A percentile compares a stretch with the other conserved stretches of the same genome.
These are phyloP conservation scores for Penstemon barbatus DNA, from an alignment of 257 asterid genomes.

Conservation along the genomic window DNA sequence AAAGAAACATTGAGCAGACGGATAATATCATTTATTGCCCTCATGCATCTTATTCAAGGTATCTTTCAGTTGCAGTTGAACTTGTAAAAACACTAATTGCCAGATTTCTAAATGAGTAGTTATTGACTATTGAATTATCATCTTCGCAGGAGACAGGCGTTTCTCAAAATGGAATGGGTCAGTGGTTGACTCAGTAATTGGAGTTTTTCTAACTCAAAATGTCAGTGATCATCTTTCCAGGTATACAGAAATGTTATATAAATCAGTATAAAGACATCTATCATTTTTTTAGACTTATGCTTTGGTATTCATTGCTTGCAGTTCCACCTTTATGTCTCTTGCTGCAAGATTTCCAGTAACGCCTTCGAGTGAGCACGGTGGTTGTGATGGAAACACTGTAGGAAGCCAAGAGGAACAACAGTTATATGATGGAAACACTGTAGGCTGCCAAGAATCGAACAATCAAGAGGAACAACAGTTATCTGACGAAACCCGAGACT, in stretches of 20 bases:
- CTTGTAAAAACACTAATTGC: not conserved
- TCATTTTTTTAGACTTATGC: not conserved
- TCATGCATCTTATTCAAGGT: conserved; percentile 53
- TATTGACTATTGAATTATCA: conserved; percentile 7
- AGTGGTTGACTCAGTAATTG: conserved; percentile 54
- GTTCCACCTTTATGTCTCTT: conserved; percentile 57
- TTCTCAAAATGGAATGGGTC: conserved; percentile 67
- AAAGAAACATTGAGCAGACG: conserved; percentile 28
- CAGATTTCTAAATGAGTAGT: too few species aligned
- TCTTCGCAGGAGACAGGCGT: conserved; percentile 40
- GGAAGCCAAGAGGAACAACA: not conserved
- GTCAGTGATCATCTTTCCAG: conserved; percentile 54
- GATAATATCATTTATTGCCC: conserved; percentile 28
- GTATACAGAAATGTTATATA: conserved; percentile 32
- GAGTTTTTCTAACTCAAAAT: conserved; percentile 67
- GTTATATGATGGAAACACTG: not conserved
- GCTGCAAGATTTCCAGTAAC: conserved; percentile 44
- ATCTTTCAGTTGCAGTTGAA: conserved; percentile 13
- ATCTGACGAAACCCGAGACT: too few species aligned
- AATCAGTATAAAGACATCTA: not conserved
- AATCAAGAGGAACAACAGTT: not conserved
- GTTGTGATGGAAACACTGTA: conserved; percentile 2
- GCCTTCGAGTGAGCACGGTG: conserved; percentile 18
- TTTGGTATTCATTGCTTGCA: conserved; percentile 22
- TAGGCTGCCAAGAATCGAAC: not conserved